Evolutionary conservation across 2,329 filamentous ascomycete species (phyloP).

Genomic region (Cercospora zeina): DNA sequence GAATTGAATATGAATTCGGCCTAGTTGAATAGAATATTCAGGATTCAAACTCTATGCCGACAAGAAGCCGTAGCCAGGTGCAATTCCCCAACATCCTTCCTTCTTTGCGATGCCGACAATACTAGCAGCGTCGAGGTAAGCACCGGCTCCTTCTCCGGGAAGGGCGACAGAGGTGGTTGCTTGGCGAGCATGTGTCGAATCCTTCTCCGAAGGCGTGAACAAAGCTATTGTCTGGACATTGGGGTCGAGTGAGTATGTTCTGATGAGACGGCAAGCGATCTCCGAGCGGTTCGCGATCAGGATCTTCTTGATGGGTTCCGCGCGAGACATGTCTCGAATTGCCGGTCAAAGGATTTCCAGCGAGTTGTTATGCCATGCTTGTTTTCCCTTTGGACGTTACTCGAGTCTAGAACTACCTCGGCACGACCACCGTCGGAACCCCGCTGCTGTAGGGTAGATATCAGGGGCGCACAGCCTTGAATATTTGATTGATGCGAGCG

Average conservation of each 20-base stretch:
- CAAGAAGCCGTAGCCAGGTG: background rate
- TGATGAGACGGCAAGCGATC: background rate
- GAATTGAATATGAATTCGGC: too few species aligned
- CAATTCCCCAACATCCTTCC: background rate
- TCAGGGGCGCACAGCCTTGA: too few species aligned
- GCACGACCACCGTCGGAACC: too few species aligned
- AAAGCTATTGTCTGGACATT: background rate
- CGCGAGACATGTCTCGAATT: background rate
- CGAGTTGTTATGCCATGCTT: too few species aligned
- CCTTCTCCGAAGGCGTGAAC: background rate
- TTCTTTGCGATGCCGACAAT: background rate
- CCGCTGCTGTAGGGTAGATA: too few species aligned
- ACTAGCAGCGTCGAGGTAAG: background rate
- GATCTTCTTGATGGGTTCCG: background rate
- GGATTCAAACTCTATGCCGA: background rate
- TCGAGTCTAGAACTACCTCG: too few species aligned
- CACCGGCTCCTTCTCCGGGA: background rate
- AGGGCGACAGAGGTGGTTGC: background rate
- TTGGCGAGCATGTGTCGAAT: background rate
- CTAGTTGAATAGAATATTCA: too few species aligned
- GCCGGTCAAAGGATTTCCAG: background rate
- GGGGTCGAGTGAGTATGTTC: background rate
- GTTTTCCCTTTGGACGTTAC: too few species aligned
- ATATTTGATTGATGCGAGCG: too few species aligned
- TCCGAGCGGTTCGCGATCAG: background rate